These are phyloP conservation scores for Vinca minor DNA, from an alignment of 257 asterid species.

Conservation along the genomic window DNA sequence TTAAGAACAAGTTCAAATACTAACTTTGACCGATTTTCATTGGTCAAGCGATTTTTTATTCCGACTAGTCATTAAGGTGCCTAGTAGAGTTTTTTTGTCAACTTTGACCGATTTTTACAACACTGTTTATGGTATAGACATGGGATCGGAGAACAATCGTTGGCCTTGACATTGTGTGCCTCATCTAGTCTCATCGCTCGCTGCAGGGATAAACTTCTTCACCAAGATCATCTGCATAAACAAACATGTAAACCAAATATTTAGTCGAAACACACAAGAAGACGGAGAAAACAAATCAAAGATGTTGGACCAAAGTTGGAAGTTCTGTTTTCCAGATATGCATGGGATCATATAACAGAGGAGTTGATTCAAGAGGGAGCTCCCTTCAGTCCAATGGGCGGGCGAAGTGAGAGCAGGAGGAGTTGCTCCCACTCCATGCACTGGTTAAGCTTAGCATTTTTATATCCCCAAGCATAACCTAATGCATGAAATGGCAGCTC, in stretches of 20 bases:
- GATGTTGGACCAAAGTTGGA: too few relatives aligned
- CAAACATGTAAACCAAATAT: neutral
- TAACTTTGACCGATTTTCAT: too few relatives aligned
- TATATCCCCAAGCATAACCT: slow-evolving; percentile 27
- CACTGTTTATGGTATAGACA: too few relatives aligned
- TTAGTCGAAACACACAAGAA: neutral
- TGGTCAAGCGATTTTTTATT: too few relatives aligned
- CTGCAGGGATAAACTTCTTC: neutral
- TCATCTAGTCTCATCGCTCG: too few relatives aligned
- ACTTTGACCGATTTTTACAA: too few relatives aligned
- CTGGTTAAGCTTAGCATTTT: slow-evolving; percentile 28
- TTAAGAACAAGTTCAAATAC: too few relatives aligned
- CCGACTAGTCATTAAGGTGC: too few relatives aligned
- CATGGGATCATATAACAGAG: neutral
- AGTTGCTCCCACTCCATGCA: slow-evolving; percentile 63
- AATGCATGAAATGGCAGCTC: slow-evolving; percentile 68
- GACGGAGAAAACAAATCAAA: neutral
- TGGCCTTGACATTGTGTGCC: too few relatives aligned
- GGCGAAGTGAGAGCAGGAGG: slow-evolving; percentile 28
- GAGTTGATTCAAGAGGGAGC: slow-evolving; percentile 22
- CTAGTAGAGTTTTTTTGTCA: too few relatives aligned
- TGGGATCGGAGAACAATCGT: too few relatives aligned
- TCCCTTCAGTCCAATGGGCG: slow-evolving; percentile 53
- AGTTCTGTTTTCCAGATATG: too few relatives aligned
- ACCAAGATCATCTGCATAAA: neutral